These are phyloP conservation scores for Hygrophorus pudorinus DNA, from an alignment of 768 basidiomycete species.

Conservation along the genomic window DNA sequence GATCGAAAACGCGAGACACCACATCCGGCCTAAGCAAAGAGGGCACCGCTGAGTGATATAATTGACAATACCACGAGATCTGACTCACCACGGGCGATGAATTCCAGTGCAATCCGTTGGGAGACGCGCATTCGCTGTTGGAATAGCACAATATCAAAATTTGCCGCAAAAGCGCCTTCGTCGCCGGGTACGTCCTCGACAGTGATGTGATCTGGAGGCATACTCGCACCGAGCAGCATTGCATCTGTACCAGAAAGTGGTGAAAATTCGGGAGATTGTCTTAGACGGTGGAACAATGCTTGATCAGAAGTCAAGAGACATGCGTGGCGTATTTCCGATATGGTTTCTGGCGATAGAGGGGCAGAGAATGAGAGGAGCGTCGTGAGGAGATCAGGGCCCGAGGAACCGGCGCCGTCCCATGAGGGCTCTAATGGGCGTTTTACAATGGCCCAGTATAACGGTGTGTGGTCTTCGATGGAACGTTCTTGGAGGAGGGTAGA, in stretches of 20 bases:
- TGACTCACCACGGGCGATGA: conserved; percentile 48
- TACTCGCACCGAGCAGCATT: conserved; percentile 33
- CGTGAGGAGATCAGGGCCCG: conserved; percentile 34
- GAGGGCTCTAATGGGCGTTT: conserved; percentile 36
- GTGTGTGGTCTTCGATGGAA: conserved; percentile 53
- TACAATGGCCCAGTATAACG: conserved; percentile 67
- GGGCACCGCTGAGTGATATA: too few species aligned
- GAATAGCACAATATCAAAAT: conserved; percentile 46
- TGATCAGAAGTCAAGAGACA: conserved; percentile 58
- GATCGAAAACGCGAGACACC: conserved; percentile 38
- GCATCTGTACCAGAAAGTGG: conserved; percentile 45
- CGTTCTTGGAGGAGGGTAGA: conserved; percentile 50
- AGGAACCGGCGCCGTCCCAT: conserved; percentile 18
- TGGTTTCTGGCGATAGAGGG: conserved; percentile 30
- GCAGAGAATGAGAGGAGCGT: conserved; percentile 42
- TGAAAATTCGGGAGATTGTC: conserved; percentile 41
- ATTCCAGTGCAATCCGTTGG: conserved; percentile 45
- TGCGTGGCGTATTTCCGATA: conserved; percentile 55
- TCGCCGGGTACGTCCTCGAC: conserved; percentile 42
- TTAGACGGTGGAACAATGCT: conserved; percentile 47
- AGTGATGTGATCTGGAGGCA: conserved; percentile 41
- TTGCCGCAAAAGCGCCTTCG: conserved; percentile 43
- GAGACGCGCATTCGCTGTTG: conserved; percentile 65
- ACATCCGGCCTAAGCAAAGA: conserved; percentile 40
- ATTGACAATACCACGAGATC: too few species aligned